phyloP scores from a whole-genome alignment of 176 grass and related monocot species.

The Neostapfia colusana region DNA sequence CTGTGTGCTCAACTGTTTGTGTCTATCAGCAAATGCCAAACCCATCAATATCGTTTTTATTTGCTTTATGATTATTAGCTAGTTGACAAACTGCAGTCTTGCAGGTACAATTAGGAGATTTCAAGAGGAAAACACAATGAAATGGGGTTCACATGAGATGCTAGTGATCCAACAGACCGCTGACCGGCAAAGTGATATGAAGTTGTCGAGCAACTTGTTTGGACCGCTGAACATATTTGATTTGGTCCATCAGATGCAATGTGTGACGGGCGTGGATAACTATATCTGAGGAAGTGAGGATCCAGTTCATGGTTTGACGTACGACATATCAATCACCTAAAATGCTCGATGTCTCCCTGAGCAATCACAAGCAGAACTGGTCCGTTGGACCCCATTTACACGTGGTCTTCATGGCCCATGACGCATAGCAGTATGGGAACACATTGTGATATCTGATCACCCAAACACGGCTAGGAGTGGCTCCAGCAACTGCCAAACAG shows the following conservation, averaged over 20 bases:
- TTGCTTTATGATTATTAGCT: not conserved
- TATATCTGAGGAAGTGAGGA: too few species aligned
- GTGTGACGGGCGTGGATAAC: slow-evolving; percentile 6
- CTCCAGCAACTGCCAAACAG: slow-evolving; percentile 2
- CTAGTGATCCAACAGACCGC: slow-evolving; percentile 3
- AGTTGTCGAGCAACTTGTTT: slow-evolving; percentile 23
- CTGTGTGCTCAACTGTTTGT: not conserved
- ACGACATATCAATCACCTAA: not conserved
- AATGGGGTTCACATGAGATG: slow-evolving; percentile 32
- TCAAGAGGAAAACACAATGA: slow-evolving; percentile 16
- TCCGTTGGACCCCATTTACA: slow-evolving; percentile 15
- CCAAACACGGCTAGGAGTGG: too few species aligned
- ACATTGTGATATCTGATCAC: not conserved
- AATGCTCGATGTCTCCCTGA: not conserved
- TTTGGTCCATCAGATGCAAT: not conserved
- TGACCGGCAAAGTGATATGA: not conserved
- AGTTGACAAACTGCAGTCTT: too few species aligned
- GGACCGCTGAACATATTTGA: not conserved
- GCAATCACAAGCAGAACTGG: not conserved
- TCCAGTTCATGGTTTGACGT: too few species aligned
- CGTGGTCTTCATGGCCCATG: not conserved
- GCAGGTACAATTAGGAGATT: too few species aligned
- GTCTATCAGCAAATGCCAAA: not conserved
- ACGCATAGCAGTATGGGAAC: slow-evolving; percentile 8
- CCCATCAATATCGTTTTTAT: not conserved